Percentiles rank a stretch among this genome's conserved stretches.
Conservation (phyloP, 1,139 yeast genomes). For the Lodderomyces parapsilosis region DNA sequence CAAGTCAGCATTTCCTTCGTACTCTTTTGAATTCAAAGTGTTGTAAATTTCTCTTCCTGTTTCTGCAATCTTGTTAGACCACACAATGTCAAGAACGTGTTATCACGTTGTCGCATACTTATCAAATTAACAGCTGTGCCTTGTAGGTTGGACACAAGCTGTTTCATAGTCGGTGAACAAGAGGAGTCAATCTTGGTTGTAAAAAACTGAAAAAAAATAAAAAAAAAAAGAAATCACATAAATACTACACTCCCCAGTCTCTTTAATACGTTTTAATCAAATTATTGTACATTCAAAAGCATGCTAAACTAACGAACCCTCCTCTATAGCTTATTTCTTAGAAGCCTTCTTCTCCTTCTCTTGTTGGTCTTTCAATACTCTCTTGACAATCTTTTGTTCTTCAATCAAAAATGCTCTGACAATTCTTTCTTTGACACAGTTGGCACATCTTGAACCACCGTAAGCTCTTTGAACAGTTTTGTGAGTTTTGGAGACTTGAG, state of each 20-base stretch:
- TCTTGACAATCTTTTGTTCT: conserved; percentile 99
- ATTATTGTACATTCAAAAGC: conserved; percentile 16
- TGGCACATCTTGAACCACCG: conserved; percentile 99
- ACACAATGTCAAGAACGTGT: too few relatives aligned
- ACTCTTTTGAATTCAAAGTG: conserved; percentile 3
- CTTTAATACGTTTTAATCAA: conserved; percentile 1
- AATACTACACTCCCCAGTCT: too few relatives aligned
- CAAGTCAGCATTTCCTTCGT: conserved; percentile 6
- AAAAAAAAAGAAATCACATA: too few relatives aligned
- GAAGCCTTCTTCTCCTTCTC: conserved; percentile 71
- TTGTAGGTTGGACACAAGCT: conserved; percentile 11
- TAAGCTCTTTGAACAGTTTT: conserved; percentile 98
- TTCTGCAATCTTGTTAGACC: too few relatives aligned
- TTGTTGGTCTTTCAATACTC: conserved; percentile 94
- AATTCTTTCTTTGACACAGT: conserved; percentile 98
- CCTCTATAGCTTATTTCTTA: conserved; percentile 31
- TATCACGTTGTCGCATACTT: conserved; percentile 11
- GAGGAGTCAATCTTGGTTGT: conserved; percentile 4
- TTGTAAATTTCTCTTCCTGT: conserved; percentile 11
- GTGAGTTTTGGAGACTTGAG: conserved; percentile 90
- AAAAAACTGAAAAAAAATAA: too few relatives aligned
- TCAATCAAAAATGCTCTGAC: conserved; percentile 99
- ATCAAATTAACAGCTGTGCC: conserved; percentile 10
- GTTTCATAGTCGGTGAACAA: too few relatives aligned
- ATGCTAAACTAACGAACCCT: conserved; percentile 11